Base-by-base conservation (phyloP, 139 green algal genomes). In the Chlamydomonas schloesseri region DNA sequence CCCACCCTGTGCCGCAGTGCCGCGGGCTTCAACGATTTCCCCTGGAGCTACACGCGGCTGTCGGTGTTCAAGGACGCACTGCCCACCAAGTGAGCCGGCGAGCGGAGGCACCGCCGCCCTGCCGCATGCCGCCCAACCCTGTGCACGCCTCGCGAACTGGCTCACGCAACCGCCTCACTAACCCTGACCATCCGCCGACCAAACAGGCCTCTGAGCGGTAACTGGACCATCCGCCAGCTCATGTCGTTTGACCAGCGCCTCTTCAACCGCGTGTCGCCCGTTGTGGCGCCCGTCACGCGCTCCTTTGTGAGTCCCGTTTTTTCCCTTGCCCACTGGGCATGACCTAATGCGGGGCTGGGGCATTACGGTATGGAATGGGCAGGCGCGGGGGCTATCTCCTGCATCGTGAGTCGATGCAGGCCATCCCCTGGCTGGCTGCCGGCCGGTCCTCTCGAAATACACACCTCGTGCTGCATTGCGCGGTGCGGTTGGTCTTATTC, bases 11-110 rank as follows among this genome's bases (percentile, higher is more conserved):
- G 8, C 46, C 46, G 15, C 77, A 84, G 77, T 42, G 29, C 64
- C n/a, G 47, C 64, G 24, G 77, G 29, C 42, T 84, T 84, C 42
- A 74, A 74, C 62, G 77, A 84, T 46, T 84, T 84, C 77, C 77
- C 77, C 77, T 84, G 77, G 77, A 84, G 77, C 62, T 84, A 84
- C 65, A 75, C 77, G 20, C 62, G 77, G 14, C 31, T 84, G 42
- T 28, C 77, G 10, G 65, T 84, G 28, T 24, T 84, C 15, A 37
- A 42, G n/a, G 77, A 84, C 37, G 18, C 0, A 0, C 42, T 84
- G n/a, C 77, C 77, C 60, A 84, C 46, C 9, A 36, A 13, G 77
- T 84, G 29, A 83, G 74, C 64, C n/a, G 26, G 53, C 13, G 53
- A n/a, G n/a, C n/a, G n/a, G n/a, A n/a, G n/a, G n/a, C n/a, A n/a